Percentiles rank a stretch among this genome's conserved stretches.
phyloP scores from a whole-genome alignment of 208 protist genomes.

The Crithidia expoeki region DNA sequence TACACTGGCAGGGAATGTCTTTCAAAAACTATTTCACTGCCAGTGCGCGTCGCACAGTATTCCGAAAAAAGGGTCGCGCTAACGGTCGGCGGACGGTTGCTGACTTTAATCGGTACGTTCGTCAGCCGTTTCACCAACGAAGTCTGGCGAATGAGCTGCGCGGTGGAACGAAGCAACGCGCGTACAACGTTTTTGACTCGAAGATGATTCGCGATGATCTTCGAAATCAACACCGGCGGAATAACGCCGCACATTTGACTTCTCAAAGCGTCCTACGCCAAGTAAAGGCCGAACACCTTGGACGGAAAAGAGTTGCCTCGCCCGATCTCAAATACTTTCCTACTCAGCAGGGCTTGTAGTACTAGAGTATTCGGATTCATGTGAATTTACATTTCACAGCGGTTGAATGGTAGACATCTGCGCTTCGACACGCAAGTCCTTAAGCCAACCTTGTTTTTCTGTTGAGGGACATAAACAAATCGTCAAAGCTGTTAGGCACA shows the following conservation, averaged over 20 bases:
- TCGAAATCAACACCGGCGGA: neutral
- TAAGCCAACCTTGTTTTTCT: too few species aligned
- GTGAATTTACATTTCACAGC: too few species aligned
- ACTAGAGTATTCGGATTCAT: too few species aligned
- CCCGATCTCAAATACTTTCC: slow-evolving; percentile 19
- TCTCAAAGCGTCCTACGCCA: slow-evolving; percentile 33
- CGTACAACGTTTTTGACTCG: slow-evolving; percentile 40
- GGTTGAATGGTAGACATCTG: too few species aligned
- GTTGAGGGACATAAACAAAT: too few species aligned
- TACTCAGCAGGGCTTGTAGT: slow-evolving; percentile 3
- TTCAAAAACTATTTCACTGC: slow-evolving; percentile 62
- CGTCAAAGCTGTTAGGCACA: too few species aligned
- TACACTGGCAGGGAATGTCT: too few species aligned
- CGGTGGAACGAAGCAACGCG: neutral
- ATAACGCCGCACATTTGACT: slow-evolving; percentile 32
- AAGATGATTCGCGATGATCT: slow-evolving; percentile 25
- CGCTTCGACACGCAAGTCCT: too few species aligned
- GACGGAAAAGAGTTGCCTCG: neutral
- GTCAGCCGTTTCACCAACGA: slow-evolving; percentile 45
- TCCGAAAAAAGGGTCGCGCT: slow-evolving; percentile 37
- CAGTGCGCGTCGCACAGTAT: slow-evolving; percentile 13
- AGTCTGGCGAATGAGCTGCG: slow-evolving; percentile 22
- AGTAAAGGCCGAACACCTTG: slow-evolving; percentile 29
- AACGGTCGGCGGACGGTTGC: slow-evolving; percentile 36
- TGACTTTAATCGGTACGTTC: slow-evolving; percentile 42